phyloP scores from a whole-genome alignment of 1,139 yeast genomes.

The Debaryomycetaceae sp. region DNA sequence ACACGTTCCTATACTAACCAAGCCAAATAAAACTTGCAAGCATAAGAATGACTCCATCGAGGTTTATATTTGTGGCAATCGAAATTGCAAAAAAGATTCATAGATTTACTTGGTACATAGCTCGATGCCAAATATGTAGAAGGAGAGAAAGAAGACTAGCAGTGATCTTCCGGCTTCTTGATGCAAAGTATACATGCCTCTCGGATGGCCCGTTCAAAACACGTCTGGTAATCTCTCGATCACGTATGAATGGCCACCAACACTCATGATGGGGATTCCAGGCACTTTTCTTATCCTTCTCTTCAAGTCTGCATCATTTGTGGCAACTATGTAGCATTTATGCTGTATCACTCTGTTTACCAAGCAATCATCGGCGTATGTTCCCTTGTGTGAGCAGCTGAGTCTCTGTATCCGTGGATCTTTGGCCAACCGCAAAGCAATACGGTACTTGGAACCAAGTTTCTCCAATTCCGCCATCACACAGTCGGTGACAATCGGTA shows the following conservation, averaged over 20 bases:
- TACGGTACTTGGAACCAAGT: conserved; percentile 89
- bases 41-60: background rate
- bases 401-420: conserved; percentile 89
- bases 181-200: background rate
- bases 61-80: background rate
- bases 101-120: background rate
- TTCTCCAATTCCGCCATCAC: conserved; percentile 97
- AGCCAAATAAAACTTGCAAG: too few relatives aligned
- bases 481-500: conserved; percentile 94
- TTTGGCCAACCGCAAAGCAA: conserved; percentile 86
- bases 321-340: conserved; percentile 94
- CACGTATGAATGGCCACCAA: conserved; percentile 88
- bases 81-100: background rate
- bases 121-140: background rate
- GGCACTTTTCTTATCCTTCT: conserved; percentile 93
- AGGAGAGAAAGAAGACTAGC: background rate
- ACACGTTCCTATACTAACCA: too few relatives aligned
- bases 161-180: background rate
- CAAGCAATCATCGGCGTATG: conserved; percentile 96
- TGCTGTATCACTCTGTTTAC: conserved; percentile 93
- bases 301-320: conserved; percentile 97
- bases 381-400: conserved; percentile 89
- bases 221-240: conserved; percentile 95
- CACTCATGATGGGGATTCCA: conserved; percentile 95
- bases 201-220: conserved; percentile 38